Conservation (phyloP, 768 basidiomycete genomes). For the Lentinula sp. region DNA sequence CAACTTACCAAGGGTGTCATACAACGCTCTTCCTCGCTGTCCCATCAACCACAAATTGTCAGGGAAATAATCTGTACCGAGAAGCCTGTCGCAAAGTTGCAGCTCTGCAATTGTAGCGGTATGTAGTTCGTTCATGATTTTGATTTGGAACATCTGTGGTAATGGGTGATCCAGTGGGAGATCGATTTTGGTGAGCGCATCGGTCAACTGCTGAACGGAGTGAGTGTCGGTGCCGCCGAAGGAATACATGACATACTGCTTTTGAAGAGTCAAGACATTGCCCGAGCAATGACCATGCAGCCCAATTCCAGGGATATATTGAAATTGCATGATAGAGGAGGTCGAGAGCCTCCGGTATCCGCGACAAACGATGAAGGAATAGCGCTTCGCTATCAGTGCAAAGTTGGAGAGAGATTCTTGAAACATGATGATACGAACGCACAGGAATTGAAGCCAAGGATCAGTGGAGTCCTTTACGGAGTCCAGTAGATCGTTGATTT, state of each 20-base stretch:
- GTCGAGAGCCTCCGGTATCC: conserved; percentile 60
- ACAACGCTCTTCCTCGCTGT: conserved; percentile 57
- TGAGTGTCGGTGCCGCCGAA: conserved; percentile 1
- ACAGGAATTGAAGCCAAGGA: conserved; percentile 67
- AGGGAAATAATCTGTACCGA: conserved; percentile 50
- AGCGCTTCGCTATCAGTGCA: conserved; percentile 48
- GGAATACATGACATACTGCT: background rate
- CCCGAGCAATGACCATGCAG: conserved; percentile 55
- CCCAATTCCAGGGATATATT: conserved; percentile 70
- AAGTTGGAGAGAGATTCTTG: background rate
- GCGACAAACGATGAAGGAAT: conserved; percentile 52
- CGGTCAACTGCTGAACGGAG: conserved; percentile 27
- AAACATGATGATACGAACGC: conserved; percentile 14
- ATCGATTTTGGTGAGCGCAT: conserved; percentile 38
- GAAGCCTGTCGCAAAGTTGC: conserved; percentile 52
- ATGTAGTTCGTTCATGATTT: conserved; percentile 63
- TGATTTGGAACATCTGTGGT: conserved; percentile 62
- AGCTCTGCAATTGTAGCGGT: conserved; percentile 58
- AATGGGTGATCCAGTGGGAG: conserved; percentile 48
- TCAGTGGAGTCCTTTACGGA: conserved; percentile 38
- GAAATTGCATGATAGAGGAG: conserved; percentile 48
- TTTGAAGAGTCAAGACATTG: conserved; percentile 34
- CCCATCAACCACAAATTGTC: conserved; percentile 62
- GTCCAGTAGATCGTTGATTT: conserved; percentile 38
- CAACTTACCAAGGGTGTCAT: conserved; percentile 30